phyloP scores from a whole-genome alignment of 78 protist genomes.

The Polysphondylium violaceum region DNA sequence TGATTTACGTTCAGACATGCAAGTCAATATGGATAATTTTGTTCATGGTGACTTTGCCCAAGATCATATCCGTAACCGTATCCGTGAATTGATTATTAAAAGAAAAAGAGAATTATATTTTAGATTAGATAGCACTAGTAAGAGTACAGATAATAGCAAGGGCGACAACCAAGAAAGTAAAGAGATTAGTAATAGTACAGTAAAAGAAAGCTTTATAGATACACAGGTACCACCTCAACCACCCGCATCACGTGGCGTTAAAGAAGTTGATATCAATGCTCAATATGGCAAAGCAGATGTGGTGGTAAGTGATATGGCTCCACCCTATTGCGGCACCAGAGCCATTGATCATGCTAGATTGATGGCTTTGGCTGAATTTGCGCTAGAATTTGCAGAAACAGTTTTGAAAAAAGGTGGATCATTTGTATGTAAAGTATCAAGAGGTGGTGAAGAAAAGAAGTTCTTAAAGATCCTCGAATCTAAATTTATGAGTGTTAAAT shows the following conservation, averaged over 20 bases:
- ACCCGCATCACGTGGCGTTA: too few relatives aligned
- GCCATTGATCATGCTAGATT: conserved; percentile 44
- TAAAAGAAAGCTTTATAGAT: not conserved
- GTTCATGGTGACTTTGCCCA: conserved; percentile 37
- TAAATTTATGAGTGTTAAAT: conserved; percentile 27
- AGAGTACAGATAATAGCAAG: not conserved
- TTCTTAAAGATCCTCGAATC: conserved; percentile 17
- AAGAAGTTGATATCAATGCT: too few relatives aligned
- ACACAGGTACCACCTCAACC: too few relatives aligned
- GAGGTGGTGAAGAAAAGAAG: conserved; percentile 55
- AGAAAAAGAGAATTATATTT: too few relatives aligned
- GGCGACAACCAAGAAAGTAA: not conserved
- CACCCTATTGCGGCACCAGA: conserved; percentile 25
- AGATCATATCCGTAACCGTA: too few relatives aligned
- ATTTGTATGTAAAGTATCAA: conserved; percentile 44
- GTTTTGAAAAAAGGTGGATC: conserved; percentile 41
- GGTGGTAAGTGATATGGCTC: conserved; percentile 71
- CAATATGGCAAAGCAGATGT: too few relatives aligned
- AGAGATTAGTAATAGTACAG: not conserved
- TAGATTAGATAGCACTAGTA: not conserved
- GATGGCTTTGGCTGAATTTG: conserved; percentile 4
- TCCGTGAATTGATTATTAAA: too few relatives aligned
- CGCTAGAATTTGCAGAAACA: conserved; percentile 10
- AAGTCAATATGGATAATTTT: conserved; percentile 4
- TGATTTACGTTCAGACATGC: conserved; percentile 6